Evolutionary conservation across 352 stramenopile genomes (phyloP).

Genomic region (Thraustochytrium sp.): DNA sequence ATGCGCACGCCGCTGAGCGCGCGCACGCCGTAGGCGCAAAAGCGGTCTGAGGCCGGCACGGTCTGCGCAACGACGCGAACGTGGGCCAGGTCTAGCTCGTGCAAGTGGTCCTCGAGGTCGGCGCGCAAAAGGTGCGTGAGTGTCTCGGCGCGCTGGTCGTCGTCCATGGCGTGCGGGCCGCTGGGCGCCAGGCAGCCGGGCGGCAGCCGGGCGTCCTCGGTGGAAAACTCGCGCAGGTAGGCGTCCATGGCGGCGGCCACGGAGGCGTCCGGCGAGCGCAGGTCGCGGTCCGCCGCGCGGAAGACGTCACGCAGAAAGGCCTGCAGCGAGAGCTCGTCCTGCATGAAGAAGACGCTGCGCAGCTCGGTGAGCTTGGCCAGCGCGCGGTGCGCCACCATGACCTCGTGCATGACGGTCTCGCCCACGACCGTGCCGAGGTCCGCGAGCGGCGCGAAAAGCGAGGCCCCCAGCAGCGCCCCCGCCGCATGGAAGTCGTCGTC

Average conservation of each 20-base stretch:
- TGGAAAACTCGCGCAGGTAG: background rate
- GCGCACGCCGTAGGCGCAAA: background rate
- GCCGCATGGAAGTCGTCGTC: background rate
- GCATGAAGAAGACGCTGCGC: background rate
- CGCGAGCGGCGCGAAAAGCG: background rate
- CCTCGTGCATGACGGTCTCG: conserved; percentile 6
- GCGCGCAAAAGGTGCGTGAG: background rate
- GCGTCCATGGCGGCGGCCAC: background rate
- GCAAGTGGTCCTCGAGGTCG: background rate
- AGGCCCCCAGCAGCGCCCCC: background rate
- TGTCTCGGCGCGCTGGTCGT: background rate
- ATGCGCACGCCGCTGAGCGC: background rate
- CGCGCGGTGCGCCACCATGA: background rate
- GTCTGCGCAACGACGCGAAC: background rate
- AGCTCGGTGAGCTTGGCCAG: background rate
- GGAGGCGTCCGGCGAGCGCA: background rate
- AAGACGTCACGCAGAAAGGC: background rate
- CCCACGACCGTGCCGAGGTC: background rate
- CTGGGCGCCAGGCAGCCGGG: background rate
- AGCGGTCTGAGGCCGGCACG: background rate
- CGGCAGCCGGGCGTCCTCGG: background rate
- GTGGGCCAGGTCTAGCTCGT: background rate
- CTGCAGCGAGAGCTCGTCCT: conserved; percentile 15
- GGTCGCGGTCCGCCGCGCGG: background rate
- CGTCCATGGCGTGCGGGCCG: background rate